phyloP scores from a whole-genome alignment of 768 basidiomycete species.

The Naganishia kalamii region DNA sequence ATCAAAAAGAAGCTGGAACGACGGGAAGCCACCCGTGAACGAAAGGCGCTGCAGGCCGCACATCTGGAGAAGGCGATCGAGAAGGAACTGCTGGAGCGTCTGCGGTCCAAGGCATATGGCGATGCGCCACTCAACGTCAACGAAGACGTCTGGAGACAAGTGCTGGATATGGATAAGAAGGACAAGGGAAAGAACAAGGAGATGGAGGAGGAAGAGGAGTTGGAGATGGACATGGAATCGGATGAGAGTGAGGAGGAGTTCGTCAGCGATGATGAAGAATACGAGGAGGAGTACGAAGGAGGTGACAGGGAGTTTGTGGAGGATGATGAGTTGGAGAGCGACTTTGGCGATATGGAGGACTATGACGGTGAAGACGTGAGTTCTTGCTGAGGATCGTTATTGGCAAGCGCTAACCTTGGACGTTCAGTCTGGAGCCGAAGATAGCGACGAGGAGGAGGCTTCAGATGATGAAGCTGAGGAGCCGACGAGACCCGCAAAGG shows the following conservation, averaged over 20 bases:
- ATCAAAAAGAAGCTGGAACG: conserved; percentile 96
- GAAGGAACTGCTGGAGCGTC: conserved; percentile 88
- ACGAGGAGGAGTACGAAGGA: conserved; percentile 56
- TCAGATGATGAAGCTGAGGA: conserved; percentile 50
- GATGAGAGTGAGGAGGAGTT: conserved; percentile 44
- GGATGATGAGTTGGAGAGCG: conserved; percentile 65
- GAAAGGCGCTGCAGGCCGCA: conserved; percentile 91
- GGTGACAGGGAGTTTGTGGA: conserved; percentile 58
- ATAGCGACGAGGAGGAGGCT: conserved; percentile 44
- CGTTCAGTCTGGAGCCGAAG: conserved; percentile 43
- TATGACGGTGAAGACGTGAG: conserved; percentile 44
- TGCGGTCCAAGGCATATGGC: conserved; percentile 94
- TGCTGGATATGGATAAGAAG: conserved; percentile 67
- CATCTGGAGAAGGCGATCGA: conserved; percentile 92
- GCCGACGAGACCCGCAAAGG: conserved; percentile 52
- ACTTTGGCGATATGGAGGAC: conserved; percentile 60
- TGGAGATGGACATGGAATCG: conserved; percentile 51
- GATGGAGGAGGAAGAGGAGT: conserved; percentile 33
- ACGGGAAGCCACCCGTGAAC: conserved; percentile 83
- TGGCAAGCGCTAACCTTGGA: too few relatives aligned
- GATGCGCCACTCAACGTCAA: conserved; percentile 97
- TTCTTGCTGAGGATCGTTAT: neutral
- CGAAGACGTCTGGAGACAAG: conserved; percentile 88
- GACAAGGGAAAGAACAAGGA: conserved; percentile 45
- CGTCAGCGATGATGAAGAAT: conserved; percentile 54